Evolutionary conservation across 768 basidiomycete species (phyloP), one percentile per base, ranked within the genome.

Genomic region (Coprinopsis strossmayeri): DNA sequence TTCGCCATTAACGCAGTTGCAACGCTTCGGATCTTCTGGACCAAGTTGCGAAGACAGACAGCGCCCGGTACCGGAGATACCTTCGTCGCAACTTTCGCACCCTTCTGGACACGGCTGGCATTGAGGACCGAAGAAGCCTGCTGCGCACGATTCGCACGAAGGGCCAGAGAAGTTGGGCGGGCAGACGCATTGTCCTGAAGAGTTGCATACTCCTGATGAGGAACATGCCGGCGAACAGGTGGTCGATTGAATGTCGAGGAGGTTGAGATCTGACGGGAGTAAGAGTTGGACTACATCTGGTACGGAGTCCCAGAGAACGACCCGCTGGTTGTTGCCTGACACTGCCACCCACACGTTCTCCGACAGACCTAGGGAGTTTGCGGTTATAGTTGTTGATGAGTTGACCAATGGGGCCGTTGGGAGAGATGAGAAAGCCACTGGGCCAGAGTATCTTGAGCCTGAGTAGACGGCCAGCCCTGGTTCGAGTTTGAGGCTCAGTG

Each of bases 291-390:
- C 64, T 12, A 84, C 60, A 57, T 92, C 87, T 2, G 89, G 81
- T 38, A 92, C 66, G 10, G 85, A 78, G 53, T 88, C 81, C 87
- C 89, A 94, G 24, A 93, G 61, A 27, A 92, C 71, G n/a, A 87
- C 61, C 20, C 84, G 83, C 7, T 26, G 34, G 42, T 71, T 70
- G 50, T 73, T 78, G 11, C 74, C 69, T 5, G 71, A 72, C 10
- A 91, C 64, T 3, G 81, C 81, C 4, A 76, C 78, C 83, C 85
- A 90, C 0, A 83, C 71, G 50, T 81, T 80, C 17, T 77, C 70
- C 0, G 87, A 75, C 13, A 91, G 65, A 1, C 79, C 75, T 20
- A 92, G 54, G 0, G 91, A 84, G 12, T 72, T 72, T 2, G 76
- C 78, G 5, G 67, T 64, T 7, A 89, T 59, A 10, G 77, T 68